Base-by-base conservation (phyloP, 305 asterid species). In the Striga hermonthica region DNA sequence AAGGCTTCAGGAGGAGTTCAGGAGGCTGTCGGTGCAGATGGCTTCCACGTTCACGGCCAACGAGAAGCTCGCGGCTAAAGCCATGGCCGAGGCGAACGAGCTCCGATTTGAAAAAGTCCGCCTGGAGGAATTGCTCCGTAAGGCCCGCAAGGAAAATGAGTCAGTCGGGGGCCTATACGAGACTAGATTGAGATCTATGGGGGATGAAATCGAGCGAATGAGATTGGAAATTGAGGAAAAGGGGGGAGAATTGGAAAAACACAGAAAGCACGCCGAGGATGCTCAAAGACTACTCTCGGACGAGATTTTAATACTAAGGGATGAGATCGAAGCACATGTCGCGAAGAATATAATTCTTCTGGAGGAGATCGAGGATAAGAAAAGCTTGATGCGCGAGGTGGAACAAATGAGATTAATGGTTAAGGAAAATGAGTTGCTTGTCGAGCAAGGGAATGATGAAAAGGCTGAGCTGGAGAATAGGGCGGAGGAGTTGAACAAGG, bases 1-100 rank as follows among this genome's bases (percentile, higher is more conserved):
- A 68, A 78, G 85, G 76, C 94, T 91, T 60, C 97, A 94, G 79
- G 96, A 81, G 74, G 97, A 94, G 73, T 81, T 91, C 47, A 83
- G 65, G 68, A 87, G 85, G 82, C 97, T 94, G 53, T 87, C 98
- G 12, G 65, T 76, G 53, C 93, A 94, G 81, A 84, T 94, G 98
- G 68, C 82, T 36, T 87, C 94, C 11, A 80, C 96, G 6, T 91
- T 91, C 67, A 91, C 85, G 62, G 90, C 94, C 66, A 91, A 94
- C 69, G 98, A 94, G 84, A 85, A 77, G 66, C 72, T 89, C 62
- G 89, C 97, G 12, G 60, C 81, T 59, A 91, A 87, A 83, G 86
- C 98, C 31, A 37, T 91, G 64, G 80, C 84, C 9, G 99, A 94
- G 79, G 93, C 98, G 13, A 82, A 77, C 13, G 89, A 85, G 63